Conservation (phyloP, 805 yeast genomes). For the Candida sanyiensis region DNA sequence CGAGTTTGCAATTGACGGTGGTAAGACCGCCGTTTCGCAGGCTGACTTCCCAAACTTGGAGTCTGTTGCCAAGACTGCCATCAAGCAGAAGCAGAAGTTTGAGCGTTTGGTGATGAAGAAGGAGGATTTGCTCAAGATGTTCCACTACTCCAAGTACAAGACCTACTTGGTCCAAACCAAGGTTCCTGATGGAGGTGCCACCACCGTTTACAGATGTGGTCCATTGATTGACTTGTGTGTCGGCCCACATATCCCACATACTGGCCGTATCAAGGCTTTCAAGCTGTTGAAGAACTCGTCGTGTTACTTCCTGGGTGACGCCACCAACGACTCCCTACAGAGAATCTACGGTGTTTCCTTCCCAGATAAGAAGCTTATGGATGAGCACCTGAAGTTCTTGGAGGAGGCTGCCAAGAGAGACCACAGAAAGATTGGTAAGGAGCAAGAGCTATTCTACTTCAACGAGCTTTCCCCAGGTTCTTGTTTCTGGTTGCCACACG, state of each 20-base stretch:
- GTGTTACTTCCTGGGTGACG: constrained; percentile 91
- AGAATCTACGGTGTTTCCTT: constrained; percentile 96
- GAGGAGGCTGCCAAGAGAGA: constrained; percentile 95
- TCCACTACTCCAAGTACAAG: constrained; percentile 92
- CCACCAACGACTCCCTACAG: constrained; percentile 90
- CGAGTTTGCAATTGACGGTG: constrained; percentile 84
- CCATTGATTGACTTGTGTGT: constrained; percentile 93
- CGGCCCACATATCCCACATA: constrained; percentile 97
- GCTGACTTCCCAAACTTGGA: constrained; percentile 82
- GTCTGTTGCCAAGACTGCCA: constrained; percentile 79
- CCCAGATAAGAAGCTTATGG: constrained; percentile 97
- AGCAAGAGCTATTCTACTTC: constrained; percentile 93
- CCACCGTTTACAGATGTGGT: constrained; percentile 98
- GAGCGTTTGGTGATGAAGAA: constrained; percentile 90
- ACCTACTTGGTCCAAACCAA: constrained; percentile 79
- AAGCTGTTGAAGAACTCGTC: constrained; percentile 93
- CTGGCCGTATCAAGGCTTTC: constrained; percentile 92
- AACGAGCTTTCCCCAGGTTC: constrained; percentile 97
- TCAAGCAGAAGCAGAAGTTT: constrained; percentile 92
- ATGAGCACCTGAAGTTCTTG: constrained; percentile 87
- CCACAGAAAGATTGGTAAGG: constrained; percentile 93
- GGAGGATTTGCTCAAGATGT: constrained; percentile 89
- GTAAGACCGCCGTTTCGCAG: constrained; percentile 68
- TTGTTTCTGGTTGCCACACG: constrained; percentile 98
- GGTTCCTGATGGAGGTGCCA: constrained; percentile 91